Percentiles rank a stretch among this genome's conserved stretches.
Conservation (phyloP, 371 early-diverging fungal genomes). For the Apophysomyces sp. region DNA sequence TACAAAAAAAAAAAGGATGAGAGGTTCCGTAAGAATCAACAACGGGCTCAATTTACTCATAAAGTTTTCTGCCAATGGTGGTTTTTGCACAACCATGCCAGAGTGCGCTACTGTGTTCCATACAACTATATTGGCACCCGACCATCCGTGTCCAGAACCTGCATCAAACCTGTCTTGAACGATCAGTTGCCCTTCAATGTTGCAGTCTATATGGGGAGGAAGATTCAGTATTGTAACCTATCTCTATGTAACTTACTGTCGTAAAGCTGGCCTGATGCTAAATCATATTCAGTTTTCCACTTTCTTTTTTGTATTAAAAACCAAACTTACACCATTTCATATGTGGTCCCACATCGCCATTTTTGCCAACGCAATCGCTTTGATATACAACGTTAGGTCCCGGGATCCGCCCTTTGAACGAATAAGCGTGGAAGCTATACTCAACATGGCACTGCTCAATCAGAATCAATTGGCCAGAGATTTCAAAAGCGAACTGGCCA, state of each 20-base stretch:
- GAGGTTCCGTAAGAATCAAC: neutral
- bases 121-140: slow-evolving; percentile 48
- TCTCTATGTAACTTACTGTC: slow-evolving; percentile 23
- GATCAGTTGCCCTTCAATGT: slow-evolving; percentile 33
- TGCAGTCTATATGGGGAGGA: slow-evolving; percentile 16
- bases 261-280: slow-evolving; percentile 36
- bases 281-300: neutral
- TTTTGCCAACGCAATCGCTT: slow-evolving; percentile 15
- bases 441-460: slow-evolving; percentile 42
- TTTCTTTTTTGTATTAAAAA: neutral
- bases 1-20: slow-evolving; percentile 2
- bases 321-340: slow-evolving; percentile 50
- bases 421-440: slow-evolving; percentile 46
- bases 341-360: slow-evolving; percentile 47
- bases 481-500: slow-evolving; percentile 51
- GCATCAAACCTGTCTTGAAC: slow-evolving; percentile 39
- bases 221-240: neutral
- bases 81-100: slow-evolving; percentile 46
- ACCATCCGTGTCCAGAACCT: slow-evolving; percentile 49
- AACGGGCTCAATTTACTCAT: slow-evolving; percentile 25
- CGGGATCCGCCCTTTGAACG: slow-evolving; percentile 40
- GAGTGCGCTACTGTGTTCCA: slow-evolving; percentile 51
- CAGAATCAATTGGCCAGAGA: slow-evolving; percentile 46
- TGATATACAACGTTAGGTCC: slow-evolving; percentile 52
- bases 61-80: slow-evolving; percentile 45